Evolutionary conservation across 352 stramenopile genomes (phyloP).

Genomic region (Phytopythium litorale): DNA sequence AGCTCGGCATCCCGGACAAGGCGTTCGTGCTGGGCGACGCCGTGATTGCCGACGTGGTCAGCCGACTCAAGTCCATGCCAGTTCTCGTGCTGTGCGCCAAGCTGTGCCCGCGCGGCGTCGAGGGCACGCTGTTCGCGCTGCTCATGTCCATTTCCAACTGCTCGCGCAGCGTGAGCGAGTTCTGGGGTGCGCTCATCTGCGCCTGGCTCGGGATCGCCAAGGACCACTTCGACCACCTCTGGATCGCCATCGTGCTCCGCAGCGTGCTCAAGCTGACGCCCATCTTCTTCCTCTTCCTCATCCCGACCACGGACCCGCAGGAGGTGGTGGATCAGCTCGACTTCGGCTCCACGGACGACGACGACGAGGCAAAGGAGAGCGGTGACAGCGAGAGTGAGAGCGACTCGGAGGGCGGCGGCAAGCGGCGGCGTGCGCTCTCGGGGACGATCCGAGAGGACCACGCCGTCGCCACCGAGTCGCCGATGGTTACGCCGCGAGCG

Average conservation of each 20-base stretch:
- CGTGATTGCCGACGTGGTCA: conserved; percentile 85
- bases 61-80: conserved; percentile 88
- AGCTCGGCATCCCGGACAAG: conserved; percentile 92
- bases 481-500: not conserved
- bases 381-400: conserved; percentile 17
- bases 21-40: conserved; percentile 95
- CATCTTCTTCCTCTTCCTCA: conserved; percentile 87
- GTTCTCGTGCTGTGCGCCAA: conserved; percentile 94
- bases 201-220: conserved; percentile 87
- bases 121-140: conserved; percentile 95
- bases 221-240: conserved; percentile 91
- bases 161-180: conserved; percentile 90
- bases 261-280: conserved; percentile 91
- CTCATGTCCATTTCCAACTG: conserved; percentile 98
- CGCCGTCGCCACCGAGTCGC: conserved; percentile 26
- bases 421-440: conserved; percentile 10
- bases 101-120: conserved; percentile 93
- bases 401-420: conserved; percentile 21
- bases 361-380: conserved; percentile 12
- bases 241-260: conserved; percentile 88
- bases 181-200: conserved; percentile 91
- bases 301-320: conserved; percentile 69
- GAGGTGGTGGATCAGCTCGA: conserved; percentile 70
- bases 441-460: conserved; percentile 45
- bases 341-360: conserved; percentile 27